phyloP scores from a whole-genome alignment of 495 filamentous ascomycete genomes.

The Umbilicaria muhlenbergii region DNA sequence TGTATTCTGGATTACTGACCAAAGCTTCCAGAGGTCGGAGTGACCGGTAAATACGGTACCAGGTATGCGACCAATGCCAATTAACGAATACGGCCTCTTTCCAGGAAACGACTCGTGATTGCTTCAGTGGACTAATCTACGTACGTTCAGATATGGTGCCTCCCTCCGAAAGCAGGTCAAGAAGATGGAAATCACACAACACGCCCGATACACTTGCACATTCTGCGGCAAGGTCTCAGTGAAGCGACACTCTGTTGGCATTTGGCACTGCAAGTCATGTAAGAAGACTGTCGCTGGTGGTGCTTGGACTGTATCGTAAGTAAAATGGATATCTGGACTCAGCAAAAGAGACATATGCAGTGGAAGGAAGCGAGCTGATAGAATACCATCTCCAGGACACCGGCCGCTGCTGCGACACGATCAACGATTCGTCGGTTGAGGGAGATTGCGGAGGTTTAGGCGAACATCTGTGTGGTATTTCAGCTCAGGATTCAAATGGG shows the following conservation, averaged over 20 bases:
- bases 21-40: slow-evolving; percentile 57
- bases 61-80: slow-evolving; percentile 30
- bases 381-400: slow-evolving; percentile 44
- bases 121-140: neutral
- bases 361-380: slow-evolving; percentile 14
- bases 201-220: slow-evolving; percentile 83
- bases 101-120: neutral
- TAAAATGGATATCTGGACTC: slow-evolving; percentile 15
- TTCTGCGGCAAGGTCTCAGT: slow-evolving; percentile 95
- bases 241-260: slow-evolving; percentile 81
- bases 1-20: slow-evolving; percentile 20
- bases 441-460: slow-evolving; percentile 92
- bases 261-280: slow-evolving; percentile 92
- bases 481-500: too few species aligned
- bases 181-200: slow-evolving; percentile 98
- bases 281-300: slow-evolving; percentile 92
- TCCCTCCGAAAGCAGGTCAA: slow-evolving; percentile 99
- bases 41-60: slow-evolving; percentile 56
- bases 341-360: neutral
- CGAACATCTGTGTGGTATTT: neutral
- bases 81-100: neutral
- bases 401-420: slow-evolving; percentile 88
- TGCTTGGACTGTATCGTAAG: slow-evolving; percentile 93
- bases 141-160: slow-evolving; percentile 69
- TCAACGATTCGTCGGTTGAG: slow-evolving; percentile 95